Base-by-base conservation (phyloP, 768 basidiomycete species). In the Mycena capillaripes region DNA sequence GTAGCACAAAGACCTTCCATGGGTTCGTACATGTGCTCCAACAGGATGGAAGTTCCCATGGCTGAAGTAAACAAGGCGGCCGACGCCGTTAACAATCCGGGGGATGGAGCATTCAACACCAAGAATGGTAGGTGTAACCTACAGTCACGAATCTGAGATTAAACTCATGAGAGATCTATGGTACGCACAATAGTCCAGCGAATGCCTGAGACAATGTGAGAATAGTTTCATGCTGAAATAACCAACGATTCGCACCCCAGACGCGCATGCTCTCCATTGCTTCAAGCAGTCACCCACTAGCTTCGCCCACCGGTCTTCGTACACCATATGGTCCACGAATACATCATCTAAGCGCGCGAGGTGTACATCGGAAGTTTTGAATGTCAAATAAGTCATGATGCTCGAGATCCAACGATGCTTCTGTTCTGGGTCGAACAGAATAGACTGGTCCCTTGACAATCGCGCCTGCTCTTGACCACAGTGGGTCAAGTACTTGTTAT, bases 261-360 rank as follows among this genome's bases (percentile, higher is more conserved):
- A 78, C 3, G 82, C 70, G 38, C 80, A 79, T 25, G 78, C 76
- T 66, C 79, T 85, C 92, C 92, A 93, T 48, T 89, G 89, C 36
- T 80, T 71, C 14, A 88, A 76, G 46, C 82, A 84, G 2, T 66
- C 52, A 3, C 79, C 72, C 67, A 91, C 81, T 74, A 92, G 88
- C 9, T 77, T 72, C 21, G 82, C 78, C 90, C 91, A 92, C 14
- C 88, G 86, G 59, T 84, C 81, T 0, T 76, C 83, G 61, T 90
- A 91, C 3, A 91, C 88, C 48, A 89, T 82, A 30, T 86, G 83
- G 66, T 93, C 92, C 3, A 86, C 79, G 76, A 86, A 92, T 3
- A 90, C 70, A 7, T 84, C 79, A 46, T 89, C 84, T 11, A 93
- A 75, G 9, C 82, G 80, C 7, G 75, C 73, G 10, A 78, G 72